phyloP scores from a whole-genome alignment of 148 eudicot species.

The Camellia japonica region DNA sequence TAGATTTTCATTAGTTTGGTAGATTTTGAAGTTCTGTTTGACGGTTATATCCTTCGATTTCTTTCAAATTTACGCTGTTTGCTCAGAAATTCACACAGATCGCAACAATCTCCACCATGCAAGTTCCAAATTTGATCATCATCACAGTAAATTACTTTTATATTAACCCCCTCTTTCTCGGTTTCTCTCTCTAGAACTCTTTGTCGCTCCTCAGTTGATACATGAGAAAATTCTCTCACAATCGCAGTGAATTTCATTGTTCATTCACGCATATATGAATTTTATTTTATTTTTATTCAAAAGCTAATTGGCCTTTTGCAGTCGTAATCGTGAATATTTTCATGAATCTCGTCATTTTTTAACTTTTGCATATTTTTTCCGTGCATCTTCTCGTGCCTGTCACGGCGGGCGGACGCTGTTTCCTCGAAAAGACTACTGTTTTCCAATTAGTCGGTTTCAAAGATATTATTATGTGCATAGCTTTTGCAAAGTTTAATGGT shows the following conservation, averaged over 20 bases:
- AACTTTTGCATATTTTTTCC: background rate
- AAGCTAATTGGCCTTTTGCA: conserved; percentile 1
- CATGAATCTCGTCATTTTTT: background rate
- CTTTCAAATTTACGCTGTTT: background rate
- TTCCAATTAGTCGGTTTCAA: background rate
- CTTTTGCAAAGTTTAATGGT: background rate
- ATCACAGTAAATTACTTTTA: background rate
- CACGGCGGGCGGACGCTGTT: too few relatives aligned
- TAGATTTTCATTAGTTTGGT: background rate
- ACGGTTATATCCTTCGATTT: background rate
- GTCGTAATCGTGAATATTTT: conserved; percentile 8
- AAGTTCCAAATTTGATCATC: background rate
- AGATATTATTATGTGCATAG: too few relatives aligned
- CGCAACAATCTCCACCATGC: background rate
- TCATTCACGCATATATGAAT: too few relatives aligned
- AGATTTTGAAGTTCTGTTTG: background rate
- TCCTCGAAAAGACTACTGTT: background rate
- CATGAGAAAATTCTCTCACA: background rate
- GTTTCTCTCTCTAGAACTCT: background rate
- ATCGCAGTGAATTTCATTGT: too few relatives aligned
- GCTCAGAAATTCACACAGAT: background rate
- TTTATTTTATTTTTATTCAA: background rate
- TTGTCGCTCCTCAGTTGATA: background rate
- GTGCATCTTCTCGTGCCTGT: too few relatives aligned
- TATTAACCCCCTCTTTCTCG: background rate